Evolutionary conservation across 495 filamentous ascomycete genomes (phyloP), one percentile per base, ranked within the genome.

Genomic region (Aspergillus coremiiformis): DNA sequence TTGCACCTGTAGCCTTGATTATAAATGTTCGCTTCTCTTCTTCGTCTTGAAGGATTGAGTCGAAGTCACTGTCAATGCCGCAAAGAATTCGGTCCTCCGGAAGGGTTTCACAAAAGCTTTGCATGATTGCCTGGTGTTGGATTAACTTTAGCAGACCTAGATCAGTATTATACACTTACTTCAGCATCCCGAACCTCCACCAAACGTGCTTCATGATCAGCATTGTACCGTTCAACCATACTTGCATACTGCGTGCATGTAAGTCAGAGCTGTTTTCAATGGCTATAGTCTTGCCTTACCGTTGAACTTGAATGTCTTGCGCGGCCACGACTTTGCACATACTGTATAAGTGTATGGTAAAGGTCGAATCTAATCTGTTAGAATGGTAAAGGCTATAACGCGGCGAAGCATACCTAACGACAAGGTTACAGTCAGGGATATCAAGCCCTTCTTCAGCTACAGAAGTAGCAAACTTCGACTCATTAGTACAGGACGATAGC

Each of bases 361-460:
- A 96, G 77, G 65, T 96, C 85, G 61, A 96, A 98, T 19, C 85
- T 74, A 15, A n/a, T 53, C 45, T 26, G 12, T 53, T 12, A 54
- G 39, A 26, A n/a, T 35, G 1, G 6, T 45, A 24, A 22, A 20
- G 35, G 6, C 20, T n/a, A 15, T 1, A 8, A 2, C 1, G 17
- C 4, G 17, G 9, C 5, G 7, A 15, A 23, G 26, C 44, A 21
- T 56, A 76, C 71, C 84, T 78, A 44, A 98, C 79, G 20, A 98
- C 81, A 12, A 94, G 67, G 57, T 95, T 96, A 75, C 93, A 98
- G 57, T 95, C 89, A 0, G 92, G 91, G 39, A 97, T 91, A 68
- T 98, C 93, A 27, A 98, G 80, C 5, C 93, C 93, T 67, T 98
- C 93, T 65, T 98, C 93, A 2, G 87, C 93, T 4, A 96, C 86